phyloP scores from a whole-genome alignment of 805 yeast genomes.

The Metschnikowia orientalis region DNA sequence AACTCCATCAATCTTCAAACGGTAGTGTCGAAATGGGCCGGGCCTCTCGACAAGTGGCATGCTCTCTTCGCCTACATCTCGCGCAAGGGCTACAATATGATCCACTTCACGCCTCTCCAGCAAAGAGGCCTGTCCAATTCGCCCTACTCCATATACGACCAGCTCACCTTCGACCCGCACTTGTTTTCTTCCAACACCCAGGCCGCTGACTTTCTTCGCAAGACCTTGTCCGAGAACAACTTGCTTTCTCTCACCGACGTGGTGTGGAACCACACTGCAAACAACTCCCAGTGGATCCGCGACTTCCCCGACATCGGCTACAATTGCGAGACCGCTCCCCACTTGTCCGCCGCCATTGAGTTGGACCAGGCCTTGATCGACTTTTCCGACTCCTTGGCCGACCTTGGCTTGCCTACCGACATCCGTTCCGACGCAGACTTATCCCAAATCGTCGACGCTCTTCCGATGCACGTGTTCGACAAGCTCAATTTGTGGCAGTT shows the following conservation, averaged over 20 bases:
- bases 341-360: constrained; percentile 77
- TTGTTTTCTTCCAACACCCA: constrained; percentile 54
- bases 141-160: constrained; percentile 90
- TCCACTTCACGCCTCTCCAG: constrained; percentile 94
- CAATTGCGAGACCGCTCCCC: constrained; percentile 83
- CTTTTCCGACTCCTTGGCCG: constrained; percentile 55
- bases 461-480: constrained; percentile 63
- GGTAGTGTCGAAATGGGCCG: constrained; percentile 89
- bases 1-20: constrained; percentile 80
- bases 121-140: constrained; percentile 85
- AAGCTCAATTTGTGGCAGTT: constrained; percentile 79
- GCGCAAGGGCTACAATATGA: constrained; percentile 85
- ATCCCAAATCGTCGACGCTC: constrained; percentile 57
- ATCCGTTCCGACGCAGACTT: constrained; percentile 53
- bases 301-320: constrained; percentile 92
- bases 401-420: constrained; percentile 58
- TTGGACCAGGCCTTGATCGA: constrained; percentile 66
- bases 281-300: constrained; percentile 79
- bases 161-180: constrained; percentile 66
- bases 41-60: constrained; percentile 65
- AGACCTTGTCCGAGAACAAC: constrained; percentile 50
- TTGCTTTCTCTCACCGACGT: constrained; percentile 84
- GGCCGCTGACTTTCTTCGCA: constrained; percentile 47
- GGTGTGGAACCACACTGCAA: constrained; percentile 92
- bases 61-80: constrained; percentile 55